Base-by-base conservation (phyloP, 225 moss, liverwort and hornwort species). In the Asterella californica region DNA sequence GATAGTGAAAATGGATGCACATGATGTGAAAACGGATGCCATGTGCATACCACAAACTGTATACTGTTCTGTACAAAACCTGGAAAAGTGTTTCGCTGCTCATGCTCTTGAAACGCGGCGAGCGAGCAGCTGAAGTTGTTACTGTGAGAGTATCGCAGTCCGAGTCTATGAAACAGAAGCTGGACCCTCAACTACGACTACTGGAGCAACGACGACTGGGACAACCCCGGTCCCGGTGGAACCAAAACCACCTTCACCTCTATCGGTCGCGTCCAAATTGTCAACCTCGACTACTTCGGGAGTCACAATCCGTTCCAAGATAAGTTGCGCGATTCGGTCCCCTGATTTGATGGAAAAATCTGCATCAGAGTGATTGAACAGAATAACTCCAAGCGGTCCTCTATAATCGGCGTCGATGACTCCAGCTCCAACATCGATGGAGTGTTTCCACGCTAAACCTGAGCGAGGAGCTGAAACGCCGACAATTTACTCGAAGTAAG, bases 321-420 rank as follows among this genome's bases (percentile, higher is more conserved):
- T 89, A 60, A 96, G 90, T 79, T 96, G 96, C 2, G 92, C 94
- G 75, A 96, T 89, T 19, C 94, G 88, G 79, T 96, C 91, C 10
- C 94, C 94, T 2, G 86, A 83, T 79, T 91, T 88, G 27, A 96
- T 89, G 45, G 59, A 57, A 72, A 94, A 96, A 36, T 96, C 91
- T 0, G 84, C 83, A 72, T 94, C 92, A 10, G 92, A 88, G 79
- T 94, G 94, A 78, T 96, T 96, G 82, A 96, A 96, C 48, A 94
- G 90, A 74, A 96, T 94, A 45, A 96, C 90, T 49, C 90, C 88
- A 14, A 96, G 81, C 15, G 92, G 91, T 14, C 96, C 96, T 42
- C 96, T 92, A 84, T 96, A 96, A 60, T 96, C 96, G 34, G 89
- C 91, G 77, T 96, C 96, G 67, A 96, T 92, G 37, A 96, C 96